Evolutionary conservation across 768 basidiomycete genomes (phyloP), one percentile per base, ranked within the genome.

Genomic region (Russula griseocarnosa): DNA sequence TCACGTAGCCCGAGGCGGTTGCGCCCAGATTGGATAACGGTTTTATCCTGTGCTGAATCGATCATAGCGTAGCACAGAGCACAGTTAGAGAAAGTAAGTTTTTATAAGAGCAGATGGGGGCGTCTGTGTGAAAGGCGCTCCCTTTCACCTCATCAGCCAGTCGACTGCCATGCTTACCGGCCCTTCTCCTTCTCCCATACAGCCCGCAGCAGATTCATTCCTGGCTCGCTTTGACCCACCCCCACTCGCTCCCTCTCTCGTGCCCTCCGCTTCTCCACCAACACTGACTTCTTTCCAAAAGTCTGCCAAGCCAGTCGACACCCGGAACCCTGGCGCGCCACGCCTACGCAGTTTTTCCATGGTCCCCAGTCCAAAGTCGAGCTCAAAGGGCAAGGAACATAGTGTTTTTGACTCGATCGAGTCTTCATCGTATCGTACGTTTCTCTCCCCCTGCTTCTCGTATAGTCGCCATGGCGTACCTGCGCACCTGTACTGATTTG

Each of bases 351-450:
- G 46, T 9, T 63, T 57, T 56, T 68, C 67, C 28, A 63, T 67
- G 61, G 24, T 55, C 28, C 47, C 67, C 18, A 58, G 46, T 30
- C 16, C 36, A 36, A 47, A 18, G 51, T 22, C 57, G 22, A 60
- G 40, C 26, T 40, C 44, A 20, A 68, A 68, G 51, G 67, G 67
- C 30, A 68, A 68, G 32, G 67, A 66, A 38, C 67, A 46, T 30
- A 66, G 63, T 24, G 46, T 38, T 13, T 60, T 66, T 18, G 67
- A 68, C 54, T 34, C 65, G 18, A 49, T 63, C 24, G 67, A 60
- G 3, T 61, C 67, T 18, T 59, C 55, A 3, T 57, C 65, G 0
- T 68, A 60, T 26, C 20, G 67, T 68, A 51, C 36, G 67, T 57
- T 3, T 3, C 52, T 40, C 44, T 6, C 59, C 67, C 18, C 42